These are phyloP conservation scores for Graphilbum sp. DNA, from an alignment of 2,329 filamentous ascomycete species.

Conservation along the genomic window DNA sequence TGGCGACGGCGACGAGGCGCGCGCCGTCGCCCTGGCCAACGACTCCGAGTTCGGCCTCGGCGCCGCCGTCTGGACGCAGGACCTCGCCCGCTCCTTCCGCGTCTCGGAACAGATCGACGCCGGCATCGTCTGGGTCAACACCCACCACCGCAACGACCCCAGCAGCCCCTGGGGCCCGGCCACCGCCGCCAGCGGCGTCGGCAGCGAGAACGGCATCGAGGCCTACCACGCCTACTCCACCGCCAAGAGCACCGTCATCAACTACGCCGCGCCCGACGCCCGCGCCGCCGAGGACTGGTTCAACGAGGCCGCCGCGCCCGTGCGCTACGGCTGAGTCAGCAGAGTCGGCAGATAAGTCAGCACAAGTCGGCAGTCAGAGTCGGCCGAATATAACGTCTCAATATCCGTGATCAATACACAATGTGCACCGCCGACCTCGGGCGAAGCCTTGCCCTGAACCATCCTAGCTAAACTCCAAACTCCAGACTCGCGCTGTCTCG, in stretches of 20 bases:
- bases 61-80: conserved; percentile 59
- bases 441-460: too few relatives aligned
- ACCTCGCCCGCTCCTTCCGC: conserved; percentile 56
- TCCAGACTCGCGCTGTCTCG: too few relatives aligned
- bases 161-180: conserved; percentile 55
- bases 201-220: conserved; percentile 57
- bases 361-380: too few relatives aligned
- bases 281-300: conserved; percentile 51
- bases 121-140: conserved; percentile 42
- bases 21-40: conserved; percentile 57
- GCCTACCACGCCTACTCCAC: conserved; percentile 42
- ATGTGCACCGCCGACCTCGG: too few relatives aligned
- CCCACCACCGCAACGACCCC: conserved; percentile 56
- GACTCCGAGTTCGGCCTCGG: conserved; percentile 61
- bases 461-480: too few relatives aligned
- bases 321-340: conserved; percentile 38
- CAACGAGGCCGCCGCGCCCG: conserved; percentile 34
- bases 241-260: conserved; percentile 52
- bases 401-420: too few relatives aligned
- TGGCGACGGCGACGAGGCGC: conserved; percentile 55
- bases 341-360: neutral
- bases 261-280: conserved; percentile 43
- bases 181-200: conserved; percentile 46
- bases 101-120: conserved; percentile 56
- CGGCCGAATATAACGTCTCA: too few relatives aligned